Evolutionary conservation across 495 filamentous ascomycete genomes (phyloP).

Genomic region (Penicillium psychrofluorescens): DNA sequence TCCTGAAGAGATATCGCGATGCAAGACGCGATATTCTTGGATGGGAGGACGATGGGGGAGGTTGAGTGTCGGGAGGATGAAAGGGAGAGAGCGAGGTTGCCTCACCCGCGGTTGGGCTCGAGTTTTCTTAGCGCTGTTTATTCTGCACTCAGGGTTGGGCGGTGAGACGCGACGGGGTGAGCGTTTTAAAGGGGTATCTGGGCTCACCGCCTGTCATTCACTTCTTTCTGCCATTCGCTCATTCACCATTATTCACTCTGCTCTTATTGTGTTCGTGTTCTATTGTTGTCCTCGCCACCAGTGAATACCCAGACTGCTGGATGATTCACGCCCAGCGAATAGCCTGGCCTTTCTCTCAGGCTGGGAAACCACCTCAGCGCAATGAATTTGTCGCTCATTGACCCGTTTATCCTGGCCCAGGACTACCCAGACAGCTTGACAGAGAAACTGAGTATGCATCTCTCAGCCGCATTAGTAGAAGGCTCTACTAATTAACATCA

Average conservation of each 20-base stretch:
- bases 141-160: constrained; percentile 1
- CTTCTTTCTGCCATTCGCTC: neutral
- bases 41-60: constrained; percentile 23
- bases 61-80: constrained; percentile 30
- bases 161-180: no score
- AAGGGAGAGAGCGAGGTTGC: constrained; percentile 37
- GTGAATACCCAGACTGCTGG: constrained; percentile 6
- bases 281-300: no score
- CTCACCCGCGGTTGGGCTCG: constrained; percentile 37
- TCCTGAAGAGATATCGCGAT: constrained; percentile 36
- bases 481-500: constrained; percentile 1
- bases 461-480: neutral
- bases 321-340: constrained; percentile 19
- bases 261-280: no score
- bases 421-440: constrained; percentile 89
- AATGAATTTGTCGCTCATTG: constrained; percentile 76
- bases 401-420: constrained; percentile 81
- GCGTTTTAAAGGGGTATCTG: constrained; percentile 1
- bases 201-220: constrained; percentile 7
- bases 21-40: constrained; percentile 34
- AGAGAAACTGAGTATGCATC: constrained; percentile 64
- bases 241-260: no score
- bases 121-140: constrained; percentile 29
- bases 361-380: constrained; percentile 14
- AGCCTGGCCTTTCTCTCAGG: constrained; percentile 24